phyloP scores from a whole-genome alignment of 2,329 filamentous ascomycete species.

The Cryphonectria nitschkei region DNA sequence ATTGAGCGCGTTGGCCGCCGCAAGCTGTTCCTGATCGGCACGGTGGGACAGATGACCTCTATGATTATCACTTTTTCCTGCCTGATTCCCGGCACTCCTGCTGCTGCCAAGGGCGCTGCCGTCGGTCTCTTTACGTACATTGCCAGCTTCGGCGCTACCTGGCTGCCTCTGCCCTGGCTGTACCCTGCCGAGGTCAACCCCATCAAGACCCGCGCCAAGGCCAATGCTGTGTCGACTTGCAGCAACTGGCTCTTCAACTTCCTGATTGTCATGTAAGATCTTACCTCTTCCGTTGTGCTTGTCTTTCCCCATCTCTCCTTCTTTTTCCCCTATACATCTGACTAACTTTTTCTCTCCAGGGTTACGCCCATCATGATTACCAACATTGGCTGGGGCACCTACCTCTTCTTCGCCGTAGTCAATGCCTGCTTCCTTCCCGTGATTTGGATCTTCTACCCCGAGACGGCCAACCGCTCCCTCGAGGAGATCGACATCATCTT shows the following conservation, averaged over 20 bases:
- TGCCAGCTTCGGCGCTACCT: slow-evolving; percentile 36
- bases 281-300: background rate
- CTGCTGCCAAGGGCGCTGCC: slow-evolving; percentile 41
- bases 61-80: slow-evolving; percentile 57
- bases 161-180: slow-evolving; percentile 65
- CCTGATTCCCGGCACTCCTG: slow-evolving; percentile 40
- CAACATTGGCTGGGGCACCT: slow-evolving; percentile 57
- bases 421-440: slow-evolving; percentile 56
- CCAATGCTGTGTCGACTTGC: slow-evolving; percentile 66
- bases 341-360: slow-evolving; percentile 9
- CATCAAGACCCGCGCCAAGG: slow-evolving; percentile 62
- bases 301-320: slow-evolving; percentile 51
- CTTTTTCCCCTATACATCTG: background rate
- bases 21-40: slow-evolving; percentile 66
- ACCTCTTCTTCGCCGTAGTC: slow-evolving; percentile 59
- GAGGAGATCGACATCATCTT: slow-evolving; percentile 71
- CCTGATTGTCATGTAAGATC: slow-evolving; percentile 60
- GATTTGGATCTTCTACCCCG: slow-evolving; percentile 57
- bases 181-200: slow-evolving; percentile 66
- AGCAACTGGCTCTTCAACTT: slow-evolving; percentile 67
- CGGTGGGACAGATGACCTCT: slow-evolving; percentile 61
- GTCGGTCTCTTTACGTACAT: slow-evolving; percentile 58
- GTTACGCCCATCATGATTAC: slow-evolving; percentile 64
- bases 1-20: slow-evolving; percentile 61
- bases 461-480: slow-evolving; percentile 58